Conservation (phyloP, 2,329 filamentous ascomycete genomes). For the Pochonia chlamydosporia region DNA sequence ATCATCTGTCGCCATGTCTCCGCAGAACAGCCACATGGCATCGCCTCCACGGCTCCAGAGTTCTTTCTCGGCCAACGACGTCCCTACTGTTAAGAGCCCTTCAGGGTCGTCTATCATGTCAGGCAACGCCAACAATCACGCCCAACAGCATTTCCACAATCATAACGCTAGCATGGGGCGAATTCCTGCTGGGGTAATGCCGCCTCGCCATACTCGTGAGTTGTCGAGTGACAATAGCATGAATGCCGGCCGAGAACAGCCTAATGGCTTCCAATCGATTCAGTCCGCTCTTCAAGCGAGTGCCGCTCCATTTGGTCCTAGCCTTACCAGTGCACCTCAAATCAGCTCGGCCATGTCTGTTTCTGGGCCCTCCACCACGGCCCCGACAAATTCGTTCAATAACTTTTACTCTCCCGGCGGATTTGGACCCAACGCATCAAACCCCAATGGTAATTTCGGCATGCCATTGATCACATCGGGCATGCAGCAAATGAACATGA, state of each 20-base stretch:
- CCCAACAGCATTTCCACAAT: constrained; percentile 62
- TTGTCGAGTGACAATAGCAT: constrained; percentile 47
- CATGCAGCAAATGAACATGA: constrained; percentile 61
- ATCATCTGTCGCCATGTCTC: constrained; percentile 33
- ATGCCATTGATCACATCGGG: constrained; percentile 55
- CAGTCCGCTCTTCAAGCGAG: constrained; percentile 73
- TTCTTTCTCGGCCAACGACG: constrained; percentile 85
- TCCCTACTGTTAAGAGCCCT: constrained; percentile 75
- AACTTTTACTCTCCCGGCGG: constrained; percentile 26
- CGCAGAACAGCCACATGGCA: constrained; percentile 49
- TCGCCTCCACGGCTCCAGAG: constrained; percentile 72
- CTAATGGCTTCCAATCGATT: constrained; percentile 50
- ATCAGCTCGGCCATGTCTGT: constrained; percentile 18
- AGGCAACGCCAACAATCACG: constrained; percentile 50
- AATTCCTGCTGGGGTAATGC: constrained; percentile 61
- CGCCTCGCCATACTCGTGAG: constrained; percentile 68
- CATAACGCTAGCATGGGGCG: constrained; percentile 80
- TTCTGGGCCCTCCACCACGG: constrained; percentile 17
- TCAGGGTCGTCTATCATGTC: constrained; percentile 39
- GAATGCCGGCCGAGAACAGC: constrained; percentile 36
- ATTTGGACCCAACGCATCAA: constrained; percentile 21
- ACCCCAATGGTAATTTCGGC: constrained; percentile 18
- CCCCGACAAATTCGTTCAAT: constrained; percentile 22
- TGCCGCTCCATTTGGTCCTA: constrained; percentile 72
- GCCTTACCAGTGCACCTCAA: constrained; percentile 26